Base-by-base conservation (phyloP, 495 filamentous ascomycete genomes). In the Penicillium parvum region DNA sequence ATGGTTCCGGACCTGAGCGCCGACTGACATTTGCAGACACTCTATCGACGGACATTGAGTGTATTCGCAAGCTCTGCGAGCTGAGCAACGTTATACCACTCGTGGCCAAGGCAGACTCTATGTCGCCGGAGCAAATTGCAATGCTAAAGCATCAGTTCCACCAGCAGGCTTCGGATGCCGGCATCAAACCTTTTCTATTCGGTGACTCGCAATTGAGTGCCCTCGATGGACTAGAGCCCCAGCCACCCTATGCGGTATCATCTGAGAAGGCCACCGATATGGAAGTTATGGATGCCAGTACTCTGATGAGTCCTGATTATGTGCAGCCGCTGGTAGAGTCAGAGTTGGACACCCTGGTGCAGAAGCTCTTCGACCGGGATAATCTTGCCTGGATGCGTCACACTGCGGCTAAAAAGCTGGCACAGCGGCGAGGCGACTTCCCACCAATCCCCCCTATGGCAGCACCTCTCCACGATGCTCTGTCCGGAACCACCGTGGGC, bases 221-320 rank as follows among this genome's bases (percentile, higher is more conserved):
- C 4, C 20, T 44, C 12, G 48, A 57, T 18, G 51, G 47, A 15
- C 25, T 47, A 49, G 66, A 54, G 3, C 42, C 47, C 14, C 58
- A 62, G 25, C 50, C 67, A 7, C 82, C 88, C 6, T 95, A 85
- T 60, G 82, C 89, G 6, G 77, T 96, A 28, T 97, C 94, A 16
- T 94, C 87, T 14, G 79, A 78, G 9, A 74, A 81, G 26, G 80
- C 78, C 8, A 78, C 78, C 36, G 90, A 99, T 60, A 68, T 83
- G 37, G 90, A 96, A 16, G 84, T 75, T 32, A 96, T 99, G 88
- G 92, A 99, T 56, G 92, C 92, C 19, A 94, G 87, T 54, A 77
- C 92, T 0, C 73, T 99, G 10, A 99, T 99, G 92, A 88, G 81
- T 33, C 82, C 94, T 3, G 86, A 91, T 52, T 99, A 99, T 60